These are phyloP conservation scores for Straminergon stramineum DNA, from an alignment of 225 moss, liverwort and hornwort species.

Conservation along the genomic window DNA sequence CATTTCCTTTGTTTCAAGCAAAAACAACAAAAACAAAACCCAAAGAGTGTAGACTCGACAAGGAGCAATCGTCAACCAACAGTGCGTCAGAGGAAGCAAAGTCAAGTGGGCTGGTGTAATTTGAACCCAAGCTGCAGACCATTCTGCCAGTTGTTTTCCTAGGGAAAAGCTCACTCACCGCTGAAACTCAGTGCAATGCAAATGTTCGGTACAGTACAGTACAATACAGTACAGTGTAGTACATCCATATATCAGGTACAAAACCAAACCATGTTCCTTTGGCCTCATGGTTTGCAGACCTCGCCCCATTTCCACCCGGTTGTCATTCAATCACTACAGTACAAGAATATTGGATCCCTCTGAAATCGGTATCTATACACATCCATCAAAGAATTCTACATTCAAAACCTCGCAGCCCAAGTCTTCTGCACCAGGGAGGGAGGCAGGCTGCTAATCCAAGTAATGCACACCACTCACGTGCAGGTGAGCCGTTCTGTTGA, in stretches of 20 bases:
- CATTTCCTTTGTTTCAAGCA: too few relatives aligned
- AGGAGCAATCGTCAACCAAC: background rate
- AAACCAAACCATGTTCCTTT: background rate
- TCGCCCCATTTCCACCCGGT: background rate
- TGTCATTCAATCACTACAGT: background rate
- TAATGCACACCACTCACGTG: slow-evolving; percentile 59
- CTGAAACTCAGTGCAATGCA: background rate
- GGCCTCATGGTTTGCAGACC: background rate
- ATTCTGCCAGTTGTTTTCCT: background rate
- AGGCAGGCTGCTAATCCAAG: slow-evolving; percentile 18
- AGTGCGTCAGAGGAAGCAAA: background rate
- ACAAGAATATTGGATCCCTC: background rate
- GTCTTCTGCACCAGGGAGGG: background rate
- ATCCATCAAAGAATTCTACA: background rate
- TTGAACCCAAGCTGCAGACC: background rate
- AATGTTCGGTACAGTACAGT: background rate
- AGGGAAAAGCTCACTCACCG: background rate
- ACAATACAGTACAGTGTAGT: background rate
- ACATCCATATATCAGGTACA: background rate
- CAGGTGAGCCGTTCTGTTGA: slow-evolving; percentile 72
- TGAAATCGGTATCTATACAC: background rate
- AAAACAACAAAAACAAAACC: background rate
- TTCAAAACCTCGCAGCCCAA: background rate
- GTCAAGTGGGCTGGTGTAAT: background rate
- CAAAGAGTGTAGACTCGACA: background rate